These are phyloP conservation scores for Penicillium aurantiogriseum DNA, from an alignment of 2,329 filamentous ascomycete genomes.

Conservation along the genomic window DNA sequence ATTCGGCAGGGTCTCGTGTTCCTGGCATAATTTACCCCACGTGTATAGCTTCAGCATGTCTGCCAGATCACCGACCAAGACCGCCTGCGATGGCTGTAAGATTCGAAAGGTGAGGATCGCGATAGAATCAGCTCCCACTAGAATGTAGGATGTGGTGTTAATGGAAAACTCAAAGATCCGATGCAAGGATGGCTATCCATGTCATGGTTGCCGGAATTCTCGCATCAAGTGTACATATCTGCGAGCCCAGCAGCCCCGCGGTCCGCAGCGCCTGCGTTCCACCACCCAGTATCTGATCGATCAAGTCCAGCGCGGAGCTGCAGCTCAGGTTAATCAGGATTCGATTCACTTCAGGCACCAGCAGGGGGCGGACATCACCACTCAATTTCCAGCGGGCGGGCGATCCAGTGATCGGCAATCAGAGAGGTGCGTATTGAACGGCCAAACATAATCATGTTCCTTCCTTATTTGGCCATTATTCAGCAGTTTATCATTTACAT, in stretches of 20 bases:
- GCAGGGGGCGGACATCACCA: not conserved
- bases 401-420: not conserved
- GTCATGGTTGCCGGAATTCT: constrained; percentile 24
- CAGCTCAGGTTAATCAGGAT: not conserved
- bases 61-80: not conserved
- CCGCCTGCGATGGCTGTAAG: not conserved
- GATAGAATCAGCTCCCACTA: not conserved
- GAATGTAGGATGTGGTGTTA: not conserved
- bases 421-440: not conserved
- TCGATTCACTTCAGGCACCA: not conserved
- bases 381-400: not conserved
- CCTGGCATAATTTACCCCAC: not conserved
- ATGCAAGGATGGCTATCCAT: not conserved
- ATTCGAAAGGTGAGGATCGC: not conserved
- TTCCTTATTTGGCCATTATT: not conserved
- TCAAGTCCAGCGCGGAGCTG: not conserved
- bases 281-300: not conserved
- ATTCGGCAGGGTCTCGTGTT: not conserved
- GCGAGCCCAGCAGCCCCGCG: constrained; percentile 45
- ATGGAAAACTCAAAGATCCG: not conserved
- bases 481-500: not conserved
- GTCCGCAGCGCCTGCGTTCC: not conserved
- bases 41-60: not conserved
- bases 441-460: not conserved
- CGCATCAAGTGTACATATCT: constrained; percentile 52